Conservation (phyloP, 2,329 filamentous ascomycete genomes). For the Beauveria medogensis region DNA sequence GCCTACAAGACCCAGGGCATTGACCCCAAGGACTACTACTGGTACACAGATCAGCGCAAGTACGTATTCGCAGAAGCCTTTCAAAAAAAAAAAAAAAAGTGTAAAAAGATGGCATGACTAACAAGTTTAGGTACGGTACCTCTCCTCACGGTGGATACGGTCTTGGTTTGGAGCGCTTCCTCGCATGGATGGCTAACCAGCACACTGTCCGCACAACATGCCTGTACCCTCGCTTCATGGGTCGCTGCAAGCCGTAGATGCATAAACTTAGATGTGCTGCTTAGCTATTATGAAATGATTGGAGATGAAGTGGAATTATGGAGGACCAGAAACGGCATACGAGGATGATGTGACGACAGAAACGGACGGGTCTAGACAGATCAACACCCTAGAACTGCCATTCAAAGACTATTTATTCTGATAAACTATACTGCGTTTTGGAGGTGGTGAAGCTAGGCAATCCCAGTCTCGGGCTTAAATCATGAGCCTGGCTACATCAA, state of each 20-base stretch:
- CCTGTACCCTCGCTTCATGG: constrained; percentile 75
- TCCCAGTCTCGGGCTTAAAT: not conserved
- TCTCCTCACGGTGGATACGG: constrained; percentile 91
- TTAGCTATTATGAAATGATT: constrained; percentile 12
- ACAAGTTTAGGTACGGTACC: constrained; percentile 63
- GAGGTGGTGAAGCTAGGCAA: not conserved
- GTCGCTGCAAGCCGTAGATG: constrained; percentile 64
- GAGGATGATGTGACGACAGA: not conserved
- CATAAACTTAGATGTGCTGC: constrained; percentile 8
- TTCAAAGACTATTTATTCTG: not conserved
- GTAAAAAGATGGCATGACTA: not conserved
- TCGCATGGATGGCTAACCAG: constrained; percentile 57
- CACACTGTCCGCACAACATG: constrained; percentile 59
- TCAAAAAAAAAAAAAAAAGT: too few relatives aligned
- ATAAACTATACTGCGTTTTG: not conserved
- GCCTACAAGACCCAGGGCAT: constrained; percentile 86
- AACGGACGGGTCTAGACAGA: not conserved
- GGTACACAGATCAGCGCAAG: constrained; percentile 98
- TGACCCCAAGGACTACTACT: constrained; percentile 81
- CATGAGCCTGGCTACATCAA: not conserved
- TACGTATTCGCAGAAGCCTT: constrained; percentile 37
- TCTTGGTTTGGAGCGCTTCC: constrained; percentile 74
- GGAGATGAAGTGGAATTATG: not conserved
- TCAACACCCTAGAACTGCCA: not conserved
- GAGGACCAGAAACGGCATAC: not conserved